Conservation (phyloP, 176 grass and related monocot genomes). For the Eragrostis curvula region DNA sequence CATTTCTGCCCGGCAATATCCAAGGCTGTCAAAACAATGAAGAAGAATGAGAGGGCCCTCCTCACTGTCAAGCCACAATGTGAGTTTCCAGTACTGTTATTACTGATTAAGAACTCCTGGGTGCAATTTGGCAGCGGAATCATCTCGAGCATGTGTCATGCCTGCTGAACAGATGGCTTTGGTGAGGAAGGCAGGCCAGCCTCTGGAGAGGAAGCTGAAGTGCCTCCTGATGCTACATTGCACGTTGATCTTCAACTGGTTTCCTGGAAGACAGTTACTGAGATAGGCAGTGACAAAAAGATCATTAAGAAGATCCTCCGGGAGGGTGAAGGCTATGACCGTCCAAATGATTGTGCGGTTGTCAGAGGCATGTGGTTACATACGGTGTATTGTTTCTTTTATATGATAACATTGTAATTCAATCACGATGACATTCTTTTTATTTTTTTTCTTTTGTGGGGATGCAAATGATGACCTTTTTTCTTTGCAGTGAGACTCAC, state of each 20-base stretch:
- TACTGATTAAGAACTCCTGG: not conserved
- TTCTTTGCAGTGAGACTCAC: slow-evolving; percentile 68
- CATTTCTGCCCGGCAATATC: slow-evolving; percentile 79
- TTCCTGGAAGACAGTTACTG: slow-evolving; percentile 74
- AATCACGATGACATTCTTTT: not conserved
- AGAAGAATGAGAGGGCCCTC: slow-evolving; percentile 75
- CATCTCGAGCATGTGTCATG: slow-evolving; percentile 1
- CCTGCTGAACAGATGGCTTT: slow-evolving; percentile 66
- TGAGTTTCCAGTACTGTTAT: slow-evolving; percentile 45
- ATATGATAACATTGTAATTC: not conserved
- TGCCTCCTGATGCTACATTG: slow-evolving; percentile 64
- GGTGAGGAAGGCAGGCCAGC: slow-evolving; percentile 56
- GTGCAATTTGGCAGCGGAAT: slow-evolving; percentile 1
- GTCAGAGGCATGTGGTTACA: slow-evolving; percentile 51
- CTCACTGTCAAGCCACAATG: slow-evolving; percentile 79
- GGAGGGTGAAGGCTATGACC: slow-evolving; percentile 82
- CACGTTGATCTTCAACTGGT: slow-evolving; percentile 72
- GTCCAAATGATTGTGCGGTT: slow-evolving; percentile 64
- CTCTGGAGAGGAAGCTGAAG: slow-evolving; percentile 49
- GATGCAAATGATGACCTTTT: not conserved
- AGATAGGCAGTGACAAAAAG: slow-evolving; percentile 79
- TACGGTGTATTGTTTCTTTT: slow-evolving; percentile 23
- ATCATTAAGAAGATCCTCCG: slow-evolving; percentile 71
- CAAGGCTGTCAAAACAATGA: slow-evolving; percentile 85
- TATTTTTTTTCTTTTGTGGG: not conserved